Base-by-base conservation (phyloP, 2,329 filamentous ascomycete genomes). In the Pyrenophora teres region DNA sequence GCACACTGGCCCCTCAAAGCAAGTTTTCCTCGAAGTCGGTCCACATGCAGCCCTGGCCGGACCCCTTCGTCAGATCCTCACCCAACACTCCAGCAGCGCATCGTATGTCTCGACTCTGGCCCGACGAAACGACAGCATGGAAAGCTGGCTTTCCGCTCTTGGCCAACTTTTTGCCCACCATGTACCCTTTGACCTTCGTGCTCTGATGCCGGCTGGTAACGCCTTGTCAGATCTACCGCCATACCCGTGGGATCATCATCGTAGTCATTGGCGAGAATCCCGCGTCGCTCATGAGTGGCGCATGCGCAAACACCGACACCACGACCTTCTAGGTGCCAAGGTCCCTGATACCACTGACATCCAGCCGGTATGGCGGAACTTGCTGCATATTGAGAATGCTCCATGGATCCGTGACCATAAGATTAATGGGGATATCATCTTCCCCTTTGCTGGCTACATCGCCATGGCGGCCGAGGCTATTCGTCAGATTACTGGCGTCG, bases 391-490 rank as follows among this genome's bases (percentile, higher is more conserved):
- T 0, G 56, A 64, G 1, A 67, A 79, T 16, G 50, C 70, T 0
- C 72, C 76, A 0, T 83, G 80, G 80, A 42, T 81, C 1, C 50
- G 56, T 0, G 76, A 79, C 31, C 78, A 83, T 54, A 65, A 35
- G 5, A 40, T 72, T 18, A 35, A 25, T 1, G 49, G 47, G 7
- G 46, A 52, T 0, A 45, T 64, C 10, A 31, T 71, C 2, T 70
- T 62, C 42, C 70, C 70, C 8, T 3, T 9, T 3, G 50, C 49
- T 3, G 53, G 23, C 1, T 56, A 32, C 10, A 8, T 56, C 8
- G 33, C 41, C 0, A 52, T 56, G 36, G 52, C 36, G 2, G 38
- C 7, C 4, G 52, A 52, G n/a, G 48, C 45, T 8, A 25, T 37
- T 7, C 21, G 40, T 1, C 50, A 47, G 38, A 47, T 58, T 1